Conservation (phyloP, 805 yeast genomes). For the Helenozyma rhizophorensis region DNA sequence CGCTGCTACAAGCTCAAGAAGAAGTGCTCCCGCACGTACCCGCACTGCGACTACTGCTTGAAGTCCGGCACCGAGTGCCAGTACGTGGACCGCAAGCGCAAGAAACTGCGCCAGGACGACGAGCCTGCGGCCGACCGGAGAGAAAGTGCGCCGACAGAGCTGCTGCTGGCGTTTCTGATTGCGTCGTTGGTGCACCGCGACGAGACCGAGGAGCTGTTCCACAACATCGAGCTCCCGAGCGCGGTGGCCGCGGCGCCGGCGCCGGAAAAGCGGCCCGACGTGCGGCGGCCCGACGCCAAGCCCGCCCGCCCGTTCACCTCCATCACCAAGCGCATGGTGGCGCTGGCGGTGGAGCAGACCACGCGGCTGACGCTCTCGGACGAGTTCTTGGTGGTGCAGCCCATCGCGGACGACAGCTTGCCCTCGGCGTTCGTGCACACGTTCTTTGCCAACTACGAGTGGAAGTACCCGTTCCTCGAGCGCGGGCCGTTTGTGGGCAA, state of each 20-base stretch:
- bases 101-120: constrained; percentile 15
- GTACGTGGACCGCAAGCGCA: constrained; percentile 29
- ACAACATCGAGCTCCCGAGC: constrained; percentile 12
- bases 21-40: constrained; percentile 36
- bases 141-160: too few relatives aligned
- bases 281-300: not conserved
- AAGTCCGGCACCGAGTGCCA: constrained; percentile 34
- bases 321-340: constrained; percentile 3
- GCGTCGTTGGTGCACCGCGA: constrained; percentile 11
- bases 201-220: constrained; percentile 9
- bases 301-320: constrained; percentile 1
- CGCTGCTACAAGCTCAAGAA: constrained; percentile 41
- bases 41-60: constrained; percentile 34
- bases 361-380: constrained; percentile 15
- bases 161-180: constrained; percentile 2
- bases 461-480: constrained; percentile 32
- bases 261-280: not conserved
- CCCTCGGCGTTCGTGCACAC: constrained; percentile 30
- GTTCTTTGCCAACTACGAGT: constrained; percentile 35
- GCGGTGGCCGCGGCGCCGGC: not conserved
- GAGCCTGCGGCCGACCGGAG: not conserved
- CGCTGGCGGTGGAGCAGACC: constrained; percentile 4
- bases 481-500: constrained; percentile 17
- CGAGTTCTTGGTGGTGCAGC: constrained; percentile 34
- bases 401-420: constrained; percentile 23